Evolutionary conservation across 148 eudicot species (phyloP), one percentile per base, ranked within the genome.

Genomic region (Heliosperma pusillum): DNA sequence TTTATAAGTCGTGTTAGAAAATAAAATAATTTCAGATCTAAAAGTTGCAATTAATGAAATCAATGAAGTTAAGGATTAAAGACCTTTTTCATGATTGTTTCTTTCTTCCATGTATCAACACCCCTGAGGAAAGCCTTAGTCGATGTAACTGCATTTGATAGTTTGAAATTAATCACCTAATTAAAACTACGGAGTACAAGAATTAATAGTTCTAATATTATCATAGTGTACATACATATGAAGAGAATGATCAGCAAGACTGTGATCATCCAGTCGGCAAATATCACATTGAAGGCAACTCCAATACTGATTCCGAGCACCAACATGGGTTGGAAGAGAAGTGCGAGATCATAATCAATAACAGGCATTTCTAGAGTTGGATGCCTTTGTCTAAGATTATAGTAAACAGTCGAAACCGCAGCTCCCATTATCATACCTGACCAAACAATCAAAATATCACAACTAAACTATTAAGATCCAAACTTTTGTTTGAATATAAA

Each of bases 191-290:
- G 55, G 55, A 67, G 16, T n/a, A 67, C n/a, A 60, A 16, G 10
- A 47, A 69, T 40, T 10, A 26, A 50, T 59, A 27, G 47, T 13
- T 16, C 22, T 50, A 63, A 76, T 10, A 70, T 40, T 19, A 73
- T 45, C 3, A 7, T 1, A 22, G 5, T 44, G 27, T 70, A 65
- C 67, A 29, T 84, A 88, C 91, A 85, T 76, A 86, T 20, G 63
- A 88, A 88, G 36, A 88, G 89, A 66, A 86, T 76, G 47, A 88
- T 88, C 19, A 88, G 84, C 65, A 88, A 73, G 61, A 88, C 82
- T 10, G 91, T 88, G 72, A 88, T 87, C 91, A 88, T 88, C 91
- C 91, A 88, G 21, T 88, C 89, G 10, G 91, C 91, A 50, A 88
- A 88, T 24, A 88, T 82, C 66, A 86, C 86, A 69, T 88, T 86